phyloP scores from a whole-genome alignment of 1,284 basidiomycete species.

The Wallemia ichthyophaga region DNA sequence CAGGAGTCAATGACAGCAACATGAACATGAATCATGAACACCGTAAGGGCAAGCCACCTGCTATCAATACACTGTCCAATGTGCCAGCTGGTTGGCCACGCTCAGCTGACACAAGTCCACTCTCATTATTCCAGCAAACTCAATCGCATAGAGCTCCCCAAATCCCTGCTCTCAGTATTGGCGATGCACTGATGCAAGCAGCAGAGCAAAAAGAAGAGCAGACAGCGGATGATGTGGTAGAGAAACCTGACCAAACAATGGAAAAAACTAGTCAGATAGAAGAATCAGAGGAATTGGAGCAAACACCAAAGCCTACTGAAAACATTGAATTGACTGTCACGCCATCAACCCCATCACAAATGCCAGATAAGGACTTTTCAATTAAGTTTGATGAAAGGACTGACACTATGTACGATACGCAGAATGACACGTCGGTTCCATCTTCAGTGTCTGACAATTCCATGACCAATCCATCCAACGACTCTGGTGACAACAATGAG shows the following conservation, averaged over 20 bases:
- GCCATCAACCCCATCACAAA: background rate
- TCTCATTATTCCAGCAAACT: background rate
- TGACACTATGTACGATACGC: background rate
- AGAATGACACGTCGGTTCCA: background rate
- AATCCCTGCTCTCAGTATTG: background rate
- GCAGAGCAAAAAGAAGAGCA: too few relatives aligned
- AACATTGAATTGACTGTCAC: background rate
- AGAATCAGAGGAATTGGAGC: too few relatives aligned
- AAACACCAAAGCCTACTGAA: background rate
- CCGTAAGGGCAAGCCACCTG: background rate
- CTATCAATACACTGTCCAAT: background rate
- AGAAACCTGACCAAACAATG: too few relatives aligned
- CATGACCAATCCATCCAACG: background rate
- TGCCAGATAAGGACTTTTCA: background rate
- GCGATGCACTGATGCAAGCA: background rate
- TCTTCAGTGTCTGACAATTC: background rate
- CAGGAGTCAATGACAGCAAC: background rate
- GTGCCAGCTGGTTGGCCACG: background rate
- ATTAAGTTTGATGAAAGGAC: background rate
- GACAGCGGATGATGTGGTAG: too few relatives aligned
- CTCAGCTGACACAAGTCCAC: background rate
- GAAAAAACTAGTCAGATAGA: too few relatives aligned
- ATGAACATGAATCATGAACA: background rate
- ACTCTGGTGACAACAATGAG: background rate
- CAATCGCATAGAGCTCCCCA: background rate